These are phyloP conservation scores for Saccharomycopsis babjevae DNA, from an alignment of 805 yeast genomes.

Conservation along the genomic window DNA sequence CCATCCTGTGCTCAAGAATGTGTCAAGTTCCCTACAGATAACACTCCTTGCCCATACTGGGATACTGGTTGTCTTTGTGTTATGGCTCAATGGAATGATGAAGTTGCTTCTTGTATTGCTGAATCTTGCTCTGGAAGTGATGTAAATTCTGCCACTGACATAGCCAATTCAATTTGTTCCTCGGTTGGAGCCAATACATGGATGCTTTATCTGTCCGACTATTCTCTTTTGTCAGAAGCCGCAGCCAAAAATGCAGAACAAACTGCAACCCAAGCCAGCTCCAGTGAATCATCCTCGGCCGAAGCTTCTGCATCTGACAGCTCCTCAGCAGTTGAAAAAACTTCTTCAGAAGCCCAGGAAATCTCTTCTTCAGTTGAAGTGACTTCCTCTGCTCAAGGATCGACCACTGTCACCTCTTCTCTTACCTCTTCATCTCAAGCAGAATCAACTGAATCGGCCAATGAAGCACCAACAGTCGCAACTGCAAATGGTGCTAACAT, in stretches of 20 bases:
- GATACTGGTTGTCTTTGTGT: slow-evolving; percentile 42
- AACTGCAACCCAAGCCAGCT: background rate
- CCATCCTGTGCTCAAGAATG: slow-evolving; percentile 37
- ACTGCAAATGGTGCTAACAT: background rate
- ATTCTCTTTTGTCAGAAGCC: background rate
- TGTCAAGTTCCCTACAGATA: slow-evolving; percentile 28
- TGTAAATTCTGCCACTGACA: slow-evolving; percentile 30
- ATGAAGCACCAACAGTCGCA: background rate
- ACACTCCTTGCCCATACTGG: slow-evolving; percentile 45
- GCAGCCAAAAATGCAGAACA: background rate
- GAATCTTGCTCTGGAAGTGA: slow-evolving; percentile 29
- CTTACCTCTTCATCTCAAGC: background rate
- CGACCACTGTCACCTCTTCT: background rate
- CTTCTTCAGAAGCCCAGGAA: background rate
- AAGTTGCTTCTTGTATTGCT: slow-evolving; percentile 35
- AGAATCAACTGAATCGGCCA: background rate
- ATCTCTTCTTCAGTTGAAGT: background rate
- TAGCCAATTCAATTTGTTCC: slow-evolving; percentile 34
- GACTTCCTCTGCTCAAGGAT: background rate
- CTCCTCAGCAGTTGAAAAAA: background rate
- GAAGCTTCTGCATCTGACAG: background rate
- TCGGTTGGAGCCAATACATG: slow-evolving; percentile 34
- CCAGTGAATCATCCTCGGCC: background rate
- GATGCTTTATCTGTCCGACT: slow-evolving; percentile 21
- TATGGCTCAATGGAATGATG: slow-evolving; percentile 37